Evolutionary conservation across 768 basidiomycete genomes (phyloP).

Genomic region (Sutorius australiensis): DNA sequence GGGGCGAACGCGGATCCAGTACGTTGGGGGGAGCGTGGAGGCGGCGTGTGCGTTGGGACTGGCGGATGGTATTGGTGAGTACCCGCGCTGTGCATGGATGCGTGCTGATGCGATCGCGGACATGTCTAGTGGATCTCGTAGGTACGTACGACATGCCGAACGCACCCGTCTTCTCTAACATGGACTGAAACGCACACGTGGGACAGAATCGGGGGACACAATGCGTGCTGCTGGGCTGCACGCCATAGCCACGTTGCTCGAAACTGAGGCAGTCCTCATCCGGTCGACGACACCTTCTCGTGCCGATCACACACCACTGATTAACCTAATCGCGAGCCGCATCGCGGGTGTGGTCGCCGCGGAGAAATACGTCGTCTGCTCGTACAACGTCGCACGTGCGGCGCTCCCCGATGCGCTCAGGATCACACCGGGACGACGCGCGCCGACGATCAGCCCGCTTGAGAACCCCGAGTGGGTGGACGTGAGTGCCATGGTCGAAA

Average conservation of each 20-base stretch:
- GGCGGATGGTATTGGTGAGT: conserved; percentile 92
- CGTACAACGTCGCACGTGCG: conserved; percentile 83
- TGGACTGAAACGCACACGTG: background rate
- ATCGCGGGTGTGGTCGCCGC: conserved; percentile 92
- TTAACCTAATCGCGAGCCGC: conserved; percentile 77
- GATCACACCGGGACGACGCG: conserved; percentile 86
- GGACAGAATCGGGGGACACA: conserved; percentile 92
- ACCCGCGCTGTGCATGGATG: background rate
- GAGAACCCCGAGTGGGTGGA: conserved; percentile 88
- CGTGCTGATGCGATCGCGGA: background rate
- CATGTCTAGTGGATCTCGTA: conserved; percentile 70
- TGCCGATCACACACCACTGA: conserved; percentile 58
- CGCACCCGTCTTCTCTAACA: background rate
- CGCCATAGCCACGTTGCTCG: conserved; percentile 84
- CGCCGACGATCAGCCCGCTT: conserved; percentile 81
- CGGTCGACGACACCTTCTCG: conserved; percentile 65
- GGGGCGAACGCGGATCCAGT: conserved; percentile 78
- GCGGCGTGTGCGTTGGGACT: conserved; percentile 95
- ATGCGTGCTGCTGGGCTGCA: conserved; percentile 98
- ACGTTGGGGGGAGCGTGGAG: conserved; percentile 97
- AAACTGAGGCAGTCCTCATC: conserved; percentile 91
- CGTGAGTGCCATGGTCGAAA: conserved; percentile 90
- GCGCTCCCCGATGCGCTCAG: conserved; percentile 55
- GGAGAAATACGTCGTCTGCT: conserved; percentile 80
- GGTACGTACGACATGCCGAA: conserved; percentile 61